A percentile compares a stretch with the other conserved stretches of the same genome.
These are phyloP conservation scores for Rhizophora apiculata DNA, from an alignment of 345 rosid species.

Conservation along the genomic window DNA sequence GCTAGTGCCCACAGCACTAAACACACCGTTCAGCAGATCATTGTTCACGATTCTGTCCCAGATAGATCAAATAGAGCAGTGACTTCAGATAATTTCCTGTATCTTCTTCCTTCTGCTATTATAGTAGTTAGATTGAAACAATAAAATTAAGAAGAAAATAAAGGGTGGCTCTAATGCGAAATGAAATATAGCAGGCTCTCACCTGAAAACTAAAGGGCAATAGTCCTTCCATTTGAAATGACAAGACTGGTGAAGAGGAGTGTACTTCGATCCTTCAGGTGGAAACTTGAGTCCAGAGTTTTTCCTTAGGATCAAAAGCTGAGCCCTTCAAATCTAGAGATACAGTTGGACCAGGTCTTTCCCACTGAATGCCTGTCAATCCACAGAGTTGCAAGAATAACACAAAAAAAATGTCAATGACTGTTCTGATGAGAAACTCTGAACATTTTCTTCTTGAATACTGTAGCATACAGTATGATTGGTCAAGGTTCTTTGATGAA, in stretches of 20 bases:
- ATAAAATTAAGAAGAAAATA: background rate
- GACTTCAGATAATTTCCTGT: background rate
- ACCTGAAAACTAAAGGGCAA: slow-evolving; percentile 98
- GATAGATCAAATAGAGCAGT: background rate
- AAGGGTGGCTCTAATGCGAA: slow-evolving; percentile 1
- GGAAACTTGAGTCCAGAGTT: slow-evolving; percentile 98
- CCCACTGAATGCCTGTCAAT: slow-evolving; percentile 82
- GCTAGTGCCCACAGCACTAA: background rate
- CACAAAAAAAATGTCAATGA: background rate
- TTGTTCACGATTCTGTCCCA: background rate
- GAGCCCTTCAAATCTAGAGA: slow-evolving; percentile 84
- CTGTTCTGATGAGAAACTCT: background rate
- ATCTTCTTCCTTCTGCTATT: background rate
- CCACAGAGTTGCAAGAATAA: background rate
- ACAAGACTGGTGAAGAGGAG: slow-evolving; percentile 89
- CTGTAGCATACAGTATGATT: background rate
- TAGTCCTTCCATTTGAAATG: slow-evolving; percentile 98
- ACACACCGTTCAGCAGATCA: background rate
- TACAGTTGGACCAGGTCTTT: slow-evolving; percentile 82
- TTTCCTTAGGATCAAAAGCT: slow-evolving; percentile 89
- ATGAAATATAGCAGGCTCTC: slow-evolving; percentile 5
- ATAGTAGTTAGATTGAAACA: background rate
- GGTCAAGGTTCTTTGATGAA: too few species aligned
- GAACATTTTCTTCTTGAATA: background rate
- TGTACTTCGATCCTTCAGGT: slow-evolving; percentile 89